Evolutionary conservation across 805 yeast species (phyloP).

Genomic region (Candida alai): DNA sequence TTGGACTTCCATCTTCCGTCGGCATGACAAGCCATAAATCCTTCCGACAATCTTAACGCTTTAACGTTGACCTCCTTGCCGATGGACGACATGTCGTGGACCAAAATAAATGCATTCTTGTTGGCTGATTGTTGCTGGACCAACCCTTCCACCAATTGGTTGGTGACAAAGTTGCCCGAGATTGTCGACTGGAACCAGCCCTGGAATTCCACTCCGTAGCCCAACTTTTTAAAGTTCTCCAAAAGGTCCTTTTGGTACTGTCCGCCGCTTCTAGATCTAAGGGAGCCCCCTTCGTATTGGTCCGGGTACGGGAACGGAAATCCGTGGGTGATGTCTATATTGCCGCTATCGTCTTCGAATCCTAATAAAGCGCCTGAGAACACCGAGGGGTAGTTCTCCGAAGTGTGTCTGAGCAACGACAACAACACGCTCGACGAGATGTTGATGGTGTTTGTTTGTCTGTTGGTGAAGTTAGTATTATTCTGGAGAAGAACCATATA

Average conservation of each 20-base stretch:
- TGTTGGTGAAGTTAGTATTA: slow-evolving; percentile 1
- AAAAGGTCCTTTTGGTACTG: slow-evolving; percentile 68
- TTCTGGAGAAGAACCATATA: too few relatives aligned
- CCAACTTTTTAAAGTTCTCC: slow-evolving; percentile 56
- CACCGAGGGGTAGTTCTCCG: slow-evolving; percentile 57
- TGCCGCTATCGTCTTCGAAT: slow-evolving; percentile 54
- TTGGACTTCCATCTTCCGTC: slow-evolving; percentile 65
- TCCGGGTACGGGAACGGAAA: slow-evolving; percentile 69
- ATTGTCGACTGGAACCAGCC: slow-evolving; percentile 80
- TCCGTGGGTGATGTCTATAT: slow-evolving; percentile 52
- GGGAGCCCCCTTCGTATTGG: slow-evolving; percentile 60
- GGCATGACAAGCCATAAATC: slow-evolving; percentile 52
- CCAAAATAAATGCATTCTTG: slow-evolving; percentile 54
- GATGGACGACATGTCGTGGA: slow-evolving; percentile 69
- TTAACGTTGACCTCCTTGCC: slow-evolving; percentile 62
- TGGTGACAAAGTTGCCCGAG: slow-evolving; percentile 66
- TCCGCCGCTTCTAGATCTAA: slow-evolving; percentile 56
- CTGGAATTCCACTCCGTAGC: slow-evolving; percentile 63
- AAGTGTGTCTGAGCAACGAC: slow-evolving; percentile 63
- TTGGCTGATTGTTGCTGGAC: slow-evolving; percentile 56
- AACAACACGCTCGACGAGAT: slow-evolving; percentile 51
- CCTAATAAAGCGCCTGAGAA: slow-evolving; percentile 74
- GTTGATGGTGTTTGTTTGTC: slow-evolving; percentile 31
- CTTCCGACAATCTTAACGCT: slow-evolving; percentile 63
- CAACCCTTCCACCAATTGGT: slow-evolving; percentile 65